Evolutionary conservation across 768 basidiomycete genomes (phyloP), one percentile per base, ranked within the genome.

Genomic region (Termitomyces sp.): DNA sequence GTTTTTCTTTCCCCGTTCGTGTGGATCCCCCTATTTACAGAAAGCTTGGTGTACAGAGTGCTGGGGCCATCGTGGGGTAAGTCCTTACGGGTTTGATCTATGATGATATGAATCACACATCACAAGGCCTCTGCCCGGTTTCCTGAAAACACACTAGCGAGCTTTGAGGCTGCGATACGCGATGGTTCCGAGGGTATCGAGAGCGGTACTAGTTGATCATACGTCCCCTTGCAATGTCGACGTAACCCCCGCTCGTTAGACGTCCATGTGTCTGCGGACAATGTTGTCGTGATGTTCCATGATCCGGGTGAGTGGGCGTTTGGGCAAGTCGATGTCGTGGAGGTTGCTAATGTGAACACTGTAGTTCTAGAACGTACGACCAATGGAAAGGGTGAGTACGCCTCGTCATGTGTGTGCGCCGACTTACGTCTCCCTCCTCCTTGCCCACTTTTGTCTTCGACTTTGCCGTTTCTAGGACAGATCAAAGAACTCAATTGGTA

Each of bases 141-240:
- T 74, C 93, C 94, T 4, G 96, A 98, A 76, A 98, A 98, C 80
- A 96, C 95, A 53, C 84, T 95, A 64, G 92, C 92, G 40, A 94
- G 92, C 77, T 98, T 98, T 76, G 88, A 93, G 72, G 92, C 91
- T 65, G 96, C 96, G 70, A 94, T 97, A 63, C 86, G 87, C 51
- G 95, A 97, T 77, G 96, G 96, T 62, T 90, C 94, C 50, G 94
- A 99, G 72, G 96, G 82, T 67, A 96, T 99, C 70, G 96, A 99
- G 84, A 95, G 92, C 73, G 96, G 96, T 97, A 95, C 77, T 86
- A 76, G 79, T 50, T 48, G 36, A 17, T 42, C 10, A 9, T 36
- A 42, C 65, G 68, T 63, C 55, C 58, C 58, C 68, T 65, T 71
- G 69, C 72, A 68, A 71, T 73, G 57, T 67, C 68, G 71, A 63